Conservation (phyloP, 192 early-diverging fungal genomes). For the Spizellomyces sp. region DNA sequence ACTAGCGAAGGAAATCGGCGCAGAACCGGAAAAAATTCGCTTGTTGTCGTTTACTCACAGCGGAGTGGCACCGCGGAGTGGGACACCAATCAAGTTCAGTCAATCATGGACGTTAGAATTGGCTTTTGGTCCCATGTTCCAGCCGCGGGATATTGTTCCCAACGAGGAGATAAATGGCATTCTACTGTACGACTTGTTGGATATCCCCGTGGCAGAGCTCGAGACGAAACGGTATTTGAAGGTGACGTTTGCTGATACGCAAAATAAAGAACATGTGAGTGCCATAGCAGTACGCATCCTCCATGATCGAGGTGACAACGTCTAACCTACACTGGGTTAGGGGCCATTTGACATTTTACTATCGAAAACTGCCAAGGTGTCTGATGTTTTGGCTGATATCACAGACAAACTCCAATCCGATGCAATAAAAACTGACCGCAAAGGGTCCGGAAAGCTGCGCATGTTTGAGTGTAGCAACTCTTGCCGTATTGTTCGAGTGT, state of each 20-base stretch:
- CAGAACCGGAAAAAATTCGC: slow-evolving; percentile 73
- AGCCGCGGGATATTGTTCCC: slow-evolving; percentile 30
- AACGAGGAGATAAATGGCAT: slow-evolving; percentile 31
- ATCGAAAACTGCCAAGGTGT: slow-evolving; percentile 53
- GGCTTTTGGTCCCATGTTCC: slow-evolving; percentile 48
- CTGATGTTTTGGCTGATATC: slow-evolving; percentile 53
- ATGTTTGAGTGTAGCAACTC: neutral
- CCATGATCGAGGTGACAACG: neutral
- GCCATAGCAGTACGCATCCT: neutral
- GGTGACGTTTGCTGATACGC: slow-evolving; percentile 66
- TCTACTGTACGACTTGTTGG: slow-evolving; percentile 84
- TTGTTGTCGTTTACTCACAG: slow-evolving; percentile 47
- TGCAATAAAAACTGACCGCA: neutral
- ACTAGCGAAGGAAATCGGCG: slow-evolving; percentile 62
- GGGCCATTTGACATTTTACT: slow-evolving; percentile 70
- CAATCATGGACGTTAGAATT: slow-evolving; percentile 55
- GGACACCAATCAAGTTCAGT: slow-evolving; percentile 46
- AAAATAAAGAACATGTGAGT: slow-evolving; percentile 67
- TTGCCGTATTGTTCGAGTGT: neutral
- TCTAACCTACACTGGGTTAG: slow-evolving; percentile 12
- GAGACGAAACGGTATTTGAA: slow-evolving; percentile 77
- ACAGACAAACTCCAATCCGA: slow-evolving; percentile 40
- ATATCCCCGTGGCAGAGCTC: slow-evolving; percentile 78
- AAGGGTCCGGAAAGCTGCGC: neutral
- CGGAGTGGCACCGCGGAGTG: neutral